These are phyloP conservation scores for Dactylella cylindrospora DNA, from an alignment of 2,329 filamentous ascomycete species.

Conservation along the genomic window DNA sequence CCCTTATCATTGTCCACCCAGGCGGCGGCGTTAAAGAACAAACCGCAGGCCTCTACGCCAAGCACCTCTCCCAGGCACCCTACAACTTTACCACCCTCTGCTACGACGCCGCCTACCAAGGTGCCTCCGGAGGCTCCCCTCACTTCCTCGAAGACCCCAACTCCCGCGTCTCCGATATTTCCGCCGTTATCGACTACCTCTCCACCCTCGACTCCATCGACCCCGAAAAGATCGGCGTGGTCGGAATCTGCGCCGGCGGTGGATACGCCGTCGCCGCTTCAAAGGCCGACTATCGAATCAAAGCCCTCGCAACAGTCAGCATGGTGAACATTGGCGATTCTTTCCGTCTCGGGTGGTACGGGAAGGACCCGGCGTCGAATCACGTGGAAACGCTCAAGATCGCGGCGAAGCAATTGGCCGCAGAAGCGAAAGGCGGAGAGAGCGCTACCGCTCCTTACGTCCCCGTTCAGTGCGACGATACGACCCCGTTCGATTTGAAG, in stretches of 20 bases:
- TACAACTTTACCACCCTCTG: slow-evolving; percentile 50
- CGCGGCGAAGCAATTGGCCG: background rate
- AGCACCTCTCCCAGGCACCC: slow-evolving; percentile 48
- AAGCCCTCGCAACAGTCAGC: slow-evolving; percentile 51
- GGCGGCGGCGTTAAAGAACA: slow-evolving; percentile 53
- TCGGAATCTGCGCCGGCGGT: slow-evolving; percentile 54
- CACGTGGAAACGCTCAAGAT: slow-evolving; percentile 2
- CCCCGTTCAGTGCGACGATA: background rate
- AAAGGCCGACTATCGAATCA: slow-evolving; percentile 53
- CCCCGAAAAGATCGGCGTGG: slow-evolving; percentile 51
- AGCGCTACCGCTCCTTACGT: slow-evolving; percentile 1
- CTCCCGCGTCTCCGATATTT: slow-evolving; percentile 52
- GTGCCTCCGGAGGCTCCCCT: slow-evolving; percentile 52
- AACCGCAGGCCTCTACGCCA: slow-evolving; percentile 51
- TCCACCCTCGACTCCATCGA: slow-evolving; percentile 49
- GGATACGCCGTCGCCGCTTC: slow-evolving; percentile 52
- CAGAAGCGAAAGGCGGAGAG: background rate
- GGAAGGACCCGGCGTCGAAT: background rate
- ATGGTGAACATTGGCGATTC: slow-evolving; percentile 50
- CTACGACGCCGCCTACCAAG: slow-evolving; percentile 54
- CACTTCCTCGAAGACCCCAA: slow-evolving; percentile 52
- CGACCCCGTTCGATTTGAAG: slow-evolving; percentile 6
- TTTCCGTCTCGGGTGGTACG: slow-evolving; percentile 47
- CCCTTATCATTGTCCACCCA: slow-evolving; percentile 51
- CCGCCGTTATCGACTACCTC: slow-evolving; percentile 52